Evolutionary conservation across 352 stramenopile genomes (phyloP), one percentile per base, ranked within the genome.

Genomic region (Phytopythium mirpurense): DNA sequence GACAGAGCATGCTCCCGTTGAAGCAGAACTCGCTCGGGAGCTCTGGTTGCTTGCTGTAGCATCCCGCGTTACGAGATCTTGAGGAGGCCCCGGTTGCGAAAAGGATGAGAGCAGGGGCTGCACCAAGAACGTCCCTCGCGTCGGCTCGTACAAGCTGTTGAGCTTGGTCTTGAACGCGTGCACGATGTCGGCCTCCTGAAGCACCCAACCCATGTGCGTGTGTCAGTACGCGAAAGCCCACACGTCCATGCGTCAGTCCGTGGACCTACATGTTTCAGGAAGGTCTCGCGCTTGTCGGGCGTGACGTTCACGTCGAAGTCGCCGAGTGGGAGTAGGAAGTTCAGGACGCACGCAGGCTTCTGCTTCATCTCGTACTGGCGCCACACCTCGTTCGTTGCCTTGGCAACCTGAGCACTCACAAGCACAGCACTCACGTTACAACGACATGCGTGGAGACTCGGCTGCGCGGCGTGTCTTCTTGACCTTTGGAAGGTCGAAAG

Each of bases 271-370:
- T 89, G 57, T 40, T 79, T 83, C 21, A 90, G n/a, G 45, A 98
- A 88, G 2, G 98, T 95, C 61, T 98, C 83, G 23, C 96, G 78
- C 60, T 99, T 99, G 78, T 99, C 96, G 1, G 96, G 96, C 23
- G 93, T 96, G 21, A 99, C 67, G 69, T 99, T 99, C 32, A 99
- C 86, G 60, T 99, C 97, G 59, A 96, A 98, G 21, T 85, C 75
- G 26, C 82, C 63, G 12, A 87, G 72, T 11, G 93, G 93, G 7
- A 99, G 56, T 19, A 72, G 68, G 19, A 99, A 88, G 63, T 95
- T 80, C 15, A 99, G 64, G 14, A 99, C 79, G 51, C 94, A 96
- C 0, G 93, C 94, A 5, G 96, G 96, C 54, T 98, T 97, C 40
- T 97, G 86, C 58, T 96, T 96, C 76, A 88, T 85, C 56, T 93